Base-by-base conservation (phyloP, 2,329 filamentous ascomycete species). In the Clonostachys rosea region DNA sequence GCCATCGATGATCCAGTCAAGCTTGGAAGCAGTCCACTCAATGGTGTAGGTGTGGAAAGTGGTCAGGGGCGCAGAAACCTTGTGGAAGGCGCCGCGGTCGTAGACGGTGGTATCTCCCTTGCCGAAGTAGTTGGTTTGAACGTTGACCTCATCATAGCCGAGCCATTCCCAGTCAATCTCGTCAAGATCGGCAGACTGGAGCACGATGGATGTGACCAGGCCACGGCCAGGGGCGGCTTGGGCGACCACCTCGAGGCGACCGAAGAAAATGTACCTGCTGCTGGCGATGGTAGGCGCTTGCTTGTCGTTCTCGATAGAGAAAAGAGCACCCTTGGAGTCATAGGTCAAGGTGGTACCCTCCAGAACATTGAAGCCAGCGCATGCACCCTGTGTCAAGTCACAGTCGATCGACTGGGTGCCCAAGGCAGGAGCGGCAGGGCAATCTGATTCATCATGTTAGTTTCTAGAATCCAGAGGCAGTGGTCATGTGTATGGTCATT, bases 251-350 rank as follows among this genome's bases (percentile, higher is more conserved):
- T 95, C 87, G 56, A 96, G 81, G 60, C 84, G 84, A 52, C 94
- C 94, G 66, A 96, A 97, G 88, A 97, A 96, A 66, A 99, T 89
- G 76, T 95, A 97, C 79, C 91, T 91, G 60, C 83, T 76, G 48
- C 79, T 81, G 59, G 75, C 77, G 67, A 95, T 90, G 34, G 87
- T 89, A 36, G 89, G 85, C 43, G 79, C 82, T 45, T 90, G 78
- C 11, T 63, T 74, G 52, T 81, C 78, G 44, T 80, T 73, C 36
- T 77, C 79, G 69, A 96, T 96, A 57, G 80, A 78, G 69, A 82
- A 82, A 52, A 70, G 64, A 50, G 78, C 78, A 52, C 79, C 79
- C 39, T 73, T 65, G 36, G 36, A 39, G 56, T 70, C 67, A 61
- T 80, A 80, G 34, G 55, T 60, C 45, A 83, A 54, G 33, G 53